phyloP scores from a whole-genome alignment of 108 stramenopile species.

The Cyclotella kingstonii region DNA sequence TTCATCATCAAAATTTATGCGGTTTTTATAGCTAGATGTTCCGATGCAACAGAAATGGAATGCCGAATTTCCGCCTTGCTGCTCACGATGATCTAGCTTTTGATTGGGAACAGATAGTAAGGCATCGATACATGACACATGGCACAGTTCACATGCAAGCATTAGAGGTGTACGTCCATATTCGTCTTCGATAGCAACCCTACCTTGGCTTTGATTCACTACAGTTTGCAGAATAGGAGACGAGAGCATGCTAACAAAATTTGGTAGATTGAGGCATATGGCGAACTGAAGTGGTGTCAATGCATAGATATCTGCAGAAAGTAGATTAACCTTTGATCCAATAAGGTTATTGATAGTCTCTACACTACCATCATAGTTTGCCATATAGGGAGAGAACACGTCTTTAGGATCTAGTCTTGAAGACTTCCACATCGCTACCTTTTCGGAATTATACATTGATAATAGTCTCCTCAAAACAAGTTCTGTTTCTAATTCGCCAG shows the following conservation, averaged over 20 bases:
- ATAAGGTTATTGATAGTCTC: neutral
- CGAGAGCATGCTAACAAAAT: constrained; percentile 10
- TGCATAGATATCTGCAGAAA: constrained; percentile 14
- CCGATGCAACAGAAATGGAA: constrained; percentile 42
- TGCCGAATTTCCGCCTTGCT: constrained; percentile 28
- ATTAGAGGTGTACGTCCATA: constrained; percentile 42
- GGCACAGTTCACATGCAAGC: constrained; percentile 56
- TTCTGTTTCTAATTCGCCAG: neutral
- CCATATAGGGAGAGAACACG: no score
- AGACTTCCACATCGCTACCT: neutral
- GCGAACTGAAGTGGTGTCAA: constrained; percentile 35
- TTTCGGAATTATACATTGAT: neutral
- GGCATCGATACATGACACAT: constrained; percentile 49
- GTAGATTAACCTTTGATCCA: neutral
- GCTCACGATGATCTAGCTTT: constrained; percentile 34
- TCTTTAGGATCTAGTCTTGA: neutral
- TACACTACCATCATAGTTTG: no score
- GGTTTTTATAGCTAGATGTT: neutral
- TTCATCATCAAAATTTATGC: neutral
- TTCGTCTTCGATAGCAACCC: constrained; percentile 26
- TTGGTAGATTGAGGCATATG: constrained; percentile 17
- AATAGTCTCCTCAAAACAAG: neutral
- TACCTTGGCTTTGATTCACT: neutral
- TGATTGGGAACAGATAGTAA: constrained; percentile 27
- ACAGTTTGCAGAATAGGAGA: neutral